Evolutionary conservation across 2,329 filamentous ascomycete species (phyloP).

Genomic region (Orbilia blumenaviensis): DNA sequence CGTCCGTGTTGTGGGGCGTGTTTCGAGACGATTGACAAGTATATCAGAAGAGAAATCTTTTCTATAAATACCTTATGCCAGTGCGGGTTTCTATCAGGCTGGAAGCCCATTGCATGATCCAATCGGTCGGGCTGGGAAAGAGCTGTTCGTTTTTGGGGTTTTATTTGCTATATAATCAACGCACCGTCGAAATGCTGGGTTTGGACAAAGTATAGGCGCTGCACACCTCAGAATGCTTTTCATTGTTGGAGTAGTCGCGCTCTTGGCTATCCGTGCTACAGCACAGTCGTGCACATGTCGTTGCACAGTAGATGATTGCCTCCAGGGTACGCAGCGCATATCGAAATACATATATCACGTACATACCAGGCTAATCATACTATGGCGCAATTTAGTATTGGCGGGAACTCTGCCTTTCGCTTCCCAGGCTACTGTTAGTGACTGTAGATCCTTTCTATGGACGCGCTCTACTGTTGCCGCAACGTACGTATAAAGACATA

Average conservation of each 20-base stretch:
- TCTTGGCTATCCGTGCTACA: not conserved
- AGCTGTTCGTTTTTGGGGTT: not conserved
- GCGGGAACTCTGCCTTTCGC: not conserved
- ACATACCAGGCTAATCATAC: not conserved
- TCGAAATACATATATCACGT: not conserved
- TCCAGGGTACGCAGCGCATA: not conserved
- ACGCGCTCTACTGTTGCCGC: conserved; percentile 11
- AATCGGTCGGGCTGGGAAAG: not conserved
- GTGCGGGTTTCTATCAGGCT: not conserved
- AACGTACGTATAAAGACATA: conserved; percentile 6
- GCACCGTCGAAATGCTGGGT: not conserved
- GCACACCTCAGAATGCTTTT: conserved; percentile 23
- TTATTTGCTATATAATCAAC: not conserved
- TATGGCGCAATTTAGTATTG: conserved; percentile 4
- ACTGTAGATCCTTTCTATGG: conserved; percentile 33
- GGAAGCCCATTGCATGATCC: not conserved
- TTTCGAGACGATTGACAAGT: not conserved
- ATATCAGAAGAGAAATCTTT: not conserved
- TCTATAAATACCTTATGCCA: not conserved
- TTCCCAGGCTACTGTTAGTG: not conserved
- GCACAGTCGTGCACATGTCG: conserved; percentile 14
- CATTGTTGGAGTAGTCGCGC: not conserved
- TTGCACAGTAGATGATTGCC: conserved; percentile 15
- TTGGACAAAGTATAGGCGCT: not conserved
- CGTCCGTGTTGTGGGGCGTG: not conserved